Percentiles rank a stretch among this genome's conserved stretches.
Evolutionary conservation across 2,329 filamentous ascomycete genomes (phyloP).

Genomic region (Lizonia empirigonia): DNA sequence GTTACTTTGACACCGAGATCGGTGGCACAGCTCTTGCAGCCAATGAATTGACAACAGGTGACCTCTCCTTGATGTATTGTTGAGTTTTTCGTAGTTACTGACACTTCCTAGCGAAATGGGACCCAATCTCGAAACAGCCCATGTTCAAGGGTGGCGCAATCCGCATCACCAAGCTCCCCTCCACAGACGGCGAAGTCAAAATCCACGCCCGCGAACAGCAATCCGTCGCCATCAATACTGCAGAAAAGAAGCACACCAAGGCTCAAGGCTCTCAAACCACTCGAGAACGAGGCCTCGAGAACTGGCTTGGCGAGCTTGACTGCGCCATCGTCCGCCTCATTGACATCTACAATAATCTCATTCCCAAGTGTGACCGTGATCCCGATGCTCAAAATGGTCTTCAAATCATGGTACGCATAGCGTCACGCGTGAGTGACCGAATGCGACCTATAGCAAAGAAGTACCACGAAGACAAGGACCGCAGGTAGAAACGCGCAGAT

Average conservation of each 20-base stretch:
- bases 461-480: slow-evolving; percentile 8
- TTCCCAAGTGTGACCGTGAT: slow-evolving; percentile 6
- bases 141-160: slow-evolving; percentile 14
- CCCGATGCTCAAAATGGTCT: slow-evolving; percentile 7
- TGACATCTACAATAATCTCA: not conserved
- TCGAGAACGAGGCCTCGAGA: slow-evolving; percentile 3
- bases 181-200: slow-evolving; percentile 6
- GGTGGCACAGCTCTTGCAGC: slow-evolving; percentile 10
- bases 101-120: slow-evolving; percentile 10
- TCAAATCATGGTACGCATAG: slow-evolving; percentile 6
- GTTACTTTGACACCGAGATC: slow-evolving; percentile 7
- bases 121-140: slow-evolving; percentile 16
- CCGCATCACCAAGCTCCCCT: slow-evolving; percentile 8
- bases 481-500: slow-evolving; percentile 4
- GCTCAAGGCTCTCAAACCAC: not conserved
- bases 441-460: slow-evolving; percentile 10
- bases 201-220: slow-evolving; percentile 11
- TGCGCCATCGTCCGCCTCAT: slow-evolving; percentile 1
- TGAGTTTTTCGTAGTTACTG: not conserved
- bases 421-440: not conserved
- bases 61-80: not conserved
- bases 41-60: slow-evolving; percentile 14
- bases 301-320: slow-evolving; percentile 11
- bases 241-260: not conserved
- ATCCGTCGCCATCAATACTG: slow-evolving; percentile 1